A percentile compares a stretch with the other conserved stretches of the same genome.
Conservation (phyloP, 441 rosid genomes). For the Erodium moschatum region DNA sequence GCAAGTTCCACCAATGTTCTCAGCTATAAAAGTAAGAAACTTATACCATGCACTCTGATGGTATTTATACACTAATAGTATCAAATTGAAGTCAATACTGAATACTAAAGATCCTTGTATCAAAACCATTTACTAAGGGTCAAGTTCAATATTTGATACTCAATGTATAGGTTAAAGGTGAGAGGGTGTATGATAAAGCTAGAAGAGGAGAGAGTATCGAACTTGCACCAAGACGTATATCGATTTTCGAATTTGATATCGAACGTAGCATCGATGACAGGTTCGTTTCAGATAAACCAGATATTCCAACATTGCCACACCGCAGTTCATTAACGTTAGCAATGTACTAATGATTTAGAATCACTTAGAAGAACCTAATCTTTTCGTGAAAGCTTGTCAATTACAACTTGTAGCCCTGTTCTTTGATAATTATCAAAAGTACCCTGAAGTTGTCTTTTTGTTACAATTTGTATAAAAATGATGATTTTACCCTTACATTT, state of each 20-base stretch:
- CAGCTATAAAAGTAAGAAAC: conserved; percentile 79
- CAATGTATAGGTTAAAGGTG: conserved; percentile 71
- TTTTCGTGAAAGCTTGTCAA: too few species aligned
- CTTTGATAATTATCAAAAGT: too few species aligned
- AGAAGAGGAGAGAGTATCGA: conserved; percentile 89
- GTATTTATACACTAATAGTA: neutral
- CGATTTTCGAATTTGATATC: conserved; percentile 67
- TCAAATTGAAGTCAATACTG: too few species aligned
- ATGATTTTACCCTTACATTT: too few species aligned
- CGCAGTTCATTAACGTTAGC: too few species aligned
- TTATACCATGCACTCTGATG: conserved; percentile 2
- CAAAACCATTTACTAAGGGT: too few species aligned
- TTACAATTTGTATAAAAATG: too few species aligned
- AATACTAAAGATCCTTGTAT: neutral
- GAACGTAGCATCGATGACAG: conserved; percentile 92
- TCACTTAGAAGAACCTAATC: too few species aligned
- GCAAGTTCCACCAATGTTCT: conserved; percentile 99
- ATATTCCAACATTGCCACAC: neutral
- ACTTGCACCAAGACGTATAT: conserved; percentile 80
- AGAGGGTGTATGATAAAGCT: conserved; percentile 92
- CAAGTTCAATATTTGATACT: neutral
- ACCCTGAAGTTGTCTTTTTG: too few species aligned
- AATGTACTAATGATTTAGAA: too few species aligned
- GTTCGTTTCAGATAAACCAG: conserved; percentile 23
- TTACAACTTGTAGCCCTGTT: too few species aligned